Conservation (phyloP, 257 asterid species). For the Capsicum pubescens region DNA sequence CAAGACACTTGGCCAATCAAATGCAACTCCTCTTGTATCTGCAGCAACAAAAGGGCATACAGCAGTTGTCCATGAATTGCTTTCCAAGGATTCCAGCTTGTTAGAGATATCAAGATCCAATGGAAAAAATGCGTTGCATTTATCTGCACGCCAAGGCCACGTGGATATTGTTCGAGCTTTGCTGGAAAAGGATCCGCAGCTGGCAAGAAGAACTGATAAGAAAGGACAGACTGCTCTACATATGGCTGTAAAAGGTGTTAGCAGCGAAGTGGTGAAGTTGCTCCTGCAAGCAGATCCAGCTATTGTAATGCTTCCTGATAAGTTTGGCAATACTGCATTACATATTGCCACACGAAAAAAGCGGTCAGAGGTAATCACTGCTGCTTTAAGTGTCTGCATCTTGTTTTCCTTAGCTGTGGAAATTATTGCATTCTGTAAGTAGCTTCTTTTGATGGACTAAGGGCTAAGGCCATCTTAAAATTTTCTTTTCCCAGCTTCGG, state of each 20-base stretch:
- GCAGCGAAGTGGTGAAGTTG: constrained; percentile 52
- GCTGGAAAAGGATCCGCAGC: constrained; percentile 68
- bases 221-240: constrained; percentile 79
- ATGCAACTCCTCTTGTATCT: constrained; percentile 74
- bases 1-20: constrained; percentile 66
- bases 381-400: constrained; percentile 25
- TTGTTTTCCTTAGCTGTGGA: too few species aligned
- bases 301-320: constrained; percentile 76
- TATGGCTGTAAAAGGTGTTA: constrained; percentile 80
- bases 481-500: not conserved
- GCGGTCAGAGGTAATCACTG: constrained; percentile 59
- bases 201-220: constrained; percentile 72
- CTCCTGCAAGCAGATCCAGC: constrained; percentile 70
- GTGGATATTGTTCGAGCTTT: constrained; percentile 56
- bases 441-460: not conserved
- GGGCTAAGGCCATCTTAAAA: not conserved
- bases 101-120: constrained; percentile 70
- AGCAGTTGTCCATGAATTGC: constrained; percentile 61
- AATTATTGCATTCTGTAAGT: not conserved
- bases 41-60: constrained; percentile 75
- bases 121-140: constrained; percentile 71
- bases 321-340: constrained; percentile 65
- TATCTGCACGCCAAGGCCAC: constrained; percentile 77
- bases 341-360: constrained; percentile 79
- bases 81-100: constrained; percentile 56